Evolutionary conservation across 2,329 filamentous ascomycete genomes (phyloP).

Genomic region (Periconia sp.): DNA sequence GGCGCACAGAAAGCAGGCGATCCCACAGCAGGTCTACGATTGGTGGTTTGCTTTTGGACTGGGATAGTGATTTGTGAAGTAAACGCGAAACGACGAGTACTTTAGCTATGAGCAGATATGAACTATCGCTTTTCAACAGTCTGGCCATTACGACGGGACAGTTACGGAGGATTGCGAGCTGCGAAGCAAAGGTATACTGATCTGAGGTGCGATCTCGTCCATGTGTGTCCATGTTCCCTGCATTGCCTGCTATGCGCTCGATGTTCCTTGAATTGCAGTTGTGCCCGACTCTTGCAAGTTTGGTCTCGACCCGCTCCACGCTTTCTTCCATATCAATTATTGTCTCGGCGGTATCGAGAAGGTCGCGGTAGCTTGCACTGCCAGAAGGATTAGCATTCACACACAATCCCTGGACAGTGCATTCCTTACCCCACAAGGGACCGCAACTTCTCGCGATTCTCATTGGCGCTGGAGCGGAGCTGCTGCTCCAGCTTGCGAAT

Average conservation of each 20-base stretch:
- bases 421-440: conserved; percentile 63
- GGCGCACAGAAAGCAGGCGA: conserved; percentile 63
- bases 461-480: conserved; percentile 62
- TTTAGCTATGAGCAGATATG: conserved; percentile 62
- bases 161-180: conserved; percentile 60
- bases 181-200: conserved; percentile 54
- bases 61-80: conserved; percentile 71
- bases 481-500: conserved; percentile 66
- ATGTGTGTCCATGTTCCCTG: conserved; percentile 51
- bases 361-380: conserved; percentile 76
- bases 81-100: conserved; percentile 72
- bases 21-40: conserved; percentile 66
- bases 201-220: conserved; percentile 45
- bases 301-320: conserved; percentile 72
- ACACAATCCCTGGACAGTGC: background rate
- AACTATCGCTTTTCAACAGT: conserved; percentile 54
- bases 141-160: conserved; percentile 57
- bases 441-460: conserved; percentile 67
- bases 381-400: conserved; percentile 7
- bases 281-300: conserved; percentile 71
- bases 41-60: conserved; percentile 49
- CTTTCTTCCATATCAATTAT: conserved; percentile 86
- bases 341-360: conserved; percentile 89
- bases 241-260: conserved; percentile 65
- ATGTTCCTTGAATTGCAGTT: conserved; percentile 75